Conservation (phyloP, 768 basidiomycete species). For the Tricholoma bakamatsutake region DNA sequence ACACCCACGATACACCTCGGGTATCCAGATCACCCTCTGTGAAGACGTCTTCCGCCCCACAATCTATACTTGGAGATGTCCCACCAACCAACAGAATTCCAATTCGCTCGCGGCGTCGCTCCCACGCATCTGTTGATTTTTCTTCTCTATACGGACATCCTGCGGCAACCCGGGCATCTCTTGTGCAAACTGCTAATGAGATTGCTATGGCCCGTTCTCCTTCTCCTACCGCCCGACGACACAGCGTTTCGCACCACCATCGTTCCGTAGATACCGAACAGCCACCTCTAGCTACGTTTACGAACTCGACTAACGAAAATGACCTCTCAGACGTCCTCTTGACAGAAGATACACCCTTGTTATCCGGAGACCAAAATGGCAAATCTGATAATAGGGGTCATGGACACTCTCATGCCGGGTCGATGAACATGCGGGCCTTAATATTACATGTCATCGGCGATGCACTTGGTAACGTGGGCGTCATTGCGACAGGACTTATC, state of each 20-base stretch:
- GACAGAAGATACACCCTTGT: slow-evolving; percentile 42
- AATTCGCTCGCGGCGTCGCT: slow-evolving; percentile 19
- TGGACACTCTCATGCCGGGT: slow-evolving; percentile 47
- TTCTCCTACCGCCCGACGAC: slow-evolving; percentile 28
- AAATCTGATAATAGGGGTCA: slow-evolving; percentile 23
- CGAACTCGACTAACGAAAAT: slow-evolving; percentile 9
- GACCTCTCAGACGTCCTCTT: slow-evolving; percentile 4
- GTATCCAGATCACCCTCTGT: slow-evolving; percentile 36
- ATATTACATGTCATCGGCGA: slow-evolving; percentile 94
- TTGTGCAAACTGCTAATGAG: slow-evolving; percentile 81
- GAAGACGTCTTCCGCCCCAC: slow-evolving; percentile 16
- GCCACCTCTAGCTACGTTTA: not conserved
- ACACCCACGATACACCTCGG: slow-evolving; percentile 53
- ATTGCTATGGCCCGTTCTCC: slow-evolving; percentile 56
- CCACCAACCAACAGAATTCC: slow-evolving; percentile 27
- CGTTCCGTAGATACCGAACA: slow-evolving; percentile 19
- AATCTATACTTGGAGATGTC: slow-evolving; percentile 15
- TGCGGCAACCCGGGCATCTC: slow-evolving; percentile 62
- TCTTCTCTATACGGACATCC: slow-evolving; percentile 72
- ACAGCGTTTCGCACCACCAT: slow-evolving; percentile 18
- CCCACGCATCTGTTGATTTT: slow-evolving; percentile 29
- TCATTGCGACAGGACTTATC: slow-evolving; percentile 90
- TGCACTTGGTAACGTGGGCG: slow-evolving; percentile 96
- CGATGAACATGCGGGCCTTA: slow-evolving; percentile 98
- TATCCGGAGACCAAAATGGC: slow-evolving; percentile 18